Conservation (phyloP, 1,284 basidiomycete genomes). For the Cutaneotrichosporon cavernicola region DNA sequence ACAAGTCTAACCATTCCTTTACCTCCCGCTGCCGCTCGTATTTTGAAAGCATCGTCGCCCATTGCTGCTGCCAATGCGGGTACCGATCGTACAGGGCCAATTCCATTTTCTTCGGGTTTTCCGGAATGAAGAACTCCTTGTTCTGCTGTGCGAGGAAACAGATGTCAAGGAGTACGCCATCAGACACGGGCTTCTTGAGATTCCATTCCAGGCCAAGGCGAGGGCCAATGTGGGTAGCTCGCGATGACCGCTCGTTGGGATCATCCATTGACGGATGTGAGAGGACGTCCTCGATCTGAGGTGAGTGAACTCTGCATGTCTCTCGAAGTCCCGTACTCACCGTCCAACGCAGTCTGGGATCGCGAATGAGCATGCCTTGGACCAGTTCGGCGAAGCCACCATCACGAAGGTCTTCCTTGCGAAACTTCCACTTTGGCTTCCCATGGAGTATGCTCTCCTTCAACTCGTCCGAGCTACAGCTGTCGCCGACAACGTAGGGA, state of each 20-base stretch:
- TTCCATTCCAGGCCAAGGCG: slow-evolving; percentile 29
- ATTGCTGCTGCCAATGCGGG: slow-evolving; percentile 48
- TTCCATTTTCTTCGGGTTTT: slow-evolving; percentile 32
- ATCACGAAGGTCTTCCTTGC: slow-evolving; percentile 9
- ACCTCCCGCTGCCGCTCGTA: slow-evolving; percentile 38
- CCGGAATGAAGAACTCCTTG: slow-evolving; percentile 37
- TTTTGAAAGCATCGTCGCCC: slow-evolving; percentile 37
- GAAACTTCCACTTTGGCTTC: slow-evolving; percentile 28
- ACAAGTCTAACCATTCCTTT: slow-evolving; percentile 37
- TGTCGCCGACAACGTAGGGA: slow-evolving; percentile 33
- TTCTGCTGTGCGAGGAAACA: slow-evolving; percentile 43
- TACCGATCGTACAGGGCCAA: slow-evolving; percentile 29
- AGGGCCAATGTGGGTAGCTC: slow-evolving; percentile 12
- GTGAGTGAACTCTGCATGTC: neutral
- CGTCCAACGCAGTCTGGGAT: slow-evolving; percentile 36
- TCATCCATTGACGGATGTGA: slow-evolving; percentile 38
- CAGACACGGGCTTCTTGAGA: slow-evolving; percentile 24
- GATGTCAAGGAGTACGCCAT: slow-evolving; percentile 39
- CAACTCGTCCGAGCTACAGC: slow-evolving; percentile 28
- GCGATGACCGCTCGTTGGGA: slow-evolving; percentile 20
- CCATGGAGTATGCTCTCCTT: slow-evolving; percentile 33
- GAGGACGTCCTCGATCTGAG: slow-evolving; percentile 45
- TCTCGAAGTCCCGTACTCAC: slow-evolving; percentile 29
- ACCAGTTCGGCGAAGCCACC: slow-evolving; percentile 31
- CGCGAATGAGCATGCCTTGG: slow-evolving; percentile 39